Conservation (phyloP, 176 grass and related monocot genomes). For the Eleusine coracana region DNA sequence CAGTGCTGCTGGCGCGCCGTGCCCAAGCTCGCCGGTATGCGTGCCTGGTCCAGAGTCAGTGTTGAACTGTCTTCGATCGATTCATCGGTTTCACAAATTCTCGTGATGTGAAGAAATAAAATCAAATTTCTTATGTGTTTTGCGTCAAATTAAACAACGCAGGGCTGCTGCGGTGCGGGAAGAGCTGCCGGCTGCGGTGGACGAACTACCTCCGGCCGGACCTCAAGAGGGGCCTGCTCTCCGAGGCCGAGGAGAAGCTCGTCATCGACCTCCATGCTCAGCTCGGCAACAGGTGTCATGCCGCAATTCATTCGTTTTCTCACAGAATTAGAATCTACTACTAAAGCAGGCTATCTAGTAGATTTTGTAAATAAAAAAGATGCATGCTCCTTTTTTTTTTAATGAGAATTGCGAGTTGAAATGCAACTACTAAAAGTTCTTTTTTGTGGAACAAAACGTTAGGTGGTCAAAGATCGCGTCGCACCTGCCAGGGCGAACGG, state of each 20-base stretch:
- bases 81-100: not conserved
- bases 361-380: not conserved
- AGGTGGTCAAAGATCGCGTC: constrained; percentile 84
- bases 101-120: not conserved
- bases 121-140: too few species aligned
- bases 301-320: not conserved
- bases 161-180: constrained; percentile 76
- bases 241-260: constrained; percentile 56
- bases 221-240: constrained; percentile 63
- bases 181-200: constrained; percentile 73
- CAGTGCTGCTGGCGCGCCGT: constrained; percentile 84
- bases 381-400: too few species aligned
- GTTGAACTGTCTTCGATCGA: too few species aligned
- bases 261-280: constrained; percentile 58
- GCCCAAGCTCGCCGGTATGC: constrained; percentile 78
- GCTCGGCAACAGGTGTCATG: constrained; percentile 64
- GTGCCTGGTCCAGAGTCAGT: not conserved
- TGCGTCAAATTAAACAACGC: not conserved
- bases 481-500: constrained; percentile 59
- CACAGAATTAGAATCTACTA: too few species aligned
- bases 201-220: constrained; percentile 66
- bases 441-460: not conserved
- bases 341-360: too few species aligned
- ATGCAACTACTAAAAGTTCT: too few species aligned
- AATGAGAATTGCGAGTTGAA: too few species aligned